Percentiles rank a stretch among this genome's conserved stretches.
phyloP scores from a whole-genome alignment of 352 stramenopile genomes.

The Globisporangium rhizosaccharum region DNA sequence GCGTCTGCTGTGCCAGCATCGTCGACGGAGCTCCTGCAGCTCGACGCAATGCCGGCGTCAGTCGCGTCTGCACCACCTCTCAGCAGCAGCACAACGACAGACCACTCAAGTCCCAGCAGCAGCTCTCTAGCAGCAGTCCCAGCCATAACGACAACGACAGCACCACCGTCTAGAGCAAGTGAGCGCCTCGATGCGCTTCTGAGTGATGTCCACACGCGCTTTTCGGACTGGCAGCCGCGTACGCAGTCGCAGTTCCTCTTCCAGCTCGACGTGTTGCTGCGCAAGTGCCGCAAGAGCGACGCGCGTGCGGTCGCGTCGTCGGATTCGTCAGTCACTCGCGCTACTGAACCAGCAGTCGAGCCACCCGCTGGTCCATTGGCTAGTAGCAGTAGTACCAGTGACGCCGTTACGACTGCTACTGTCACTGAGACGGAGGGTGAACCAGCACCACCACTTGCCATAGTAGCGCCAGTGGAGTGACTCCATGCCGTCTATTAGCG shows the following conservation, averaged over 20 bases:
- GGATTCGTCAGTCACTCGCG: too few relatives aligned
- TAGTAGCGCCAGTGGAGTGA: too few relatives aligned
- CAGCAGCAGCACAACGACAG: too few relatives aligned
- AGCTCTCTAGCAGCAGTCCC: background rate
- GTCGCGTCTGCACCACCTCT: too few relatives aligned
- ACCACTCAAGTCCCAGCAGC: background rate
- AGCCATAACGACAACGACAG: background rate
- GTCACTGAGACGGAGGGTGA: too few relatives aligned
- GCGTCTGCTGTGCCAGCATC: background rate
- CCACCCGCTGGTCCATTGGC: too few relatives aligned
- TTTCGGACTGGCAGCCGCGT: conserved; percentile 5
- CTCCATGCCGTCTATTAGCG: too few relatives aligned
- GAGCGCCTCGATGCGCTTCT: conserved; percentile 6
- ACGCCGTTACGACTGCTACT: background rate
- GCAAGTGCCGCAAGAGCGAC: conserved; percentile 6
- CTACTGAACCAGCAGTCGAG: too few relatives aligned
- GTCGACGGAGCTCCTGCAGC: background rate
- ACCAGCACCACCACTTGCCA: too few relatives aligned
- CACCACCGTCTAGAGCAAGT: background rate
- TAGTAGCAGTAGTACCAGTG: background rate
- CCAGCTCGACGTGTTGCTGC: conserved; percentile 13
- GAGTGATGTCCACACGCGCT: background rate
- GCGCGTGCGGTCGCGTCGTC: background rate
- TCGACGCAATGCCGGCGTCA: background rate
- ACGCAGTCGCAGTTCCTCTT: conserved; percentile 16